These are phyloP conservation scores for Tribonema minus DNA, from an alignment of 108 stramenopile genomes.

Conservation along the genomic window DNA sequence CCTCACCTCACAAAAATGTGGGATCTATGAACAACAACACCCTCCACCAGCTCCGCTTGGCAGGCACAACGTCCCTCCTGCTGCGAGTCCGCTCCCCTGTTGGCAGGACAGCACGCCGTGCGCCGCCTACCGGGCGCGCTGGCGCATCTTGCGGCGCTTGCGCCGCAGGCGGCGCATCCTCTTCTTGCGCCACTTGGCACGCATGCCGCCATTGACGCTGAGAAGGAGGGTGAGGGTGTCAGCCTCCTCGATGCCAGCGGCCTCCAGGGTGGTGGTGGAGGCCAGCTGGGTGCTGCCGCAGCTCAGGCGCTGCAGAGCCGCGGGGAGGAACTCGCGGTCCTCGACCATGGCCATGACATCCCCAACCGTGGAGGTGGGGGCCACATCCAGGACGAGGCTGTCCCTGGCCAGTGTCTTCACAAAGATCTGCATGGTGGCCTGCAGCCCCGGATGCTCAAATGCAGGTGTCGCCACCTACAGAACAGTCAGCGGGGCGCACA, in stretches of 20 bases:
- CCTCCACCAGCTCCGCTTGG: no score
- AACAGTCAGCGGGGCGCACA: no score
- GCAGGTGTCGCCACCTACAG: no score
- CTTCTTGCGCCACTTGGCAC: conserved; percentile 61
- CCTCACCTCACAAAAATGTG: no score
- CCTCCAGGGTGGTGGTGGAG: conserved; percentile 29
- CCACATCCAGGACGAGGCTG: conserved; percentile 42
- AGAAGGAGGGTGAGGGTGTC: conserved; percentile 46
- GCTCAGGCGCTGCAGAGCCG: conserved; percentile 47
- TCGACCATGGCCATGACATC: conserved; percentile 51
- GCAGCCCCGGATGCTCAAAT: conserved; percentile 52
- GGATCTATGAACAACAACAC: no score
- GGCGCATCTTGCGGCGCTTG: conserved; percentile 61
- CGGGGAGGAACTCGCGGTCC: conserved; percentile 50
- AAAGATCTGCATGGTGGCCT: conserved; percentile 53
- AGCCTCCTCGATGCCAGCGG: conserved; percentile 47
- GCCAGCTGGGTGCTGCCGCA: conserved; percentile 31
- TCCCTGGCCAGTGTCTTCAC: conserved; percentile 44
- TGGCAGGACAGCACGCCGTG: background rate
- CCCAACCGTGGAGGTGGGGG: conserved; percentile 37
- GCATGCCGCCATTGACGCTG: conserved; percentile 54
- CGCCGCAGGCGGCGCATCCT: conserved; percentile 57
- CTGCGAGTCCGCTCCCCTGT: background rate
- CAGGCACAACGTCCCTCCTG: no score
- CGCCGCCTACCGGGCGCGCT: conserved; percentile 45